Evolutionary conservation across 2,329 filamentous ascomycete genomes (phyloP).

Genomic region (Sporothrix schenckii): DNA sequence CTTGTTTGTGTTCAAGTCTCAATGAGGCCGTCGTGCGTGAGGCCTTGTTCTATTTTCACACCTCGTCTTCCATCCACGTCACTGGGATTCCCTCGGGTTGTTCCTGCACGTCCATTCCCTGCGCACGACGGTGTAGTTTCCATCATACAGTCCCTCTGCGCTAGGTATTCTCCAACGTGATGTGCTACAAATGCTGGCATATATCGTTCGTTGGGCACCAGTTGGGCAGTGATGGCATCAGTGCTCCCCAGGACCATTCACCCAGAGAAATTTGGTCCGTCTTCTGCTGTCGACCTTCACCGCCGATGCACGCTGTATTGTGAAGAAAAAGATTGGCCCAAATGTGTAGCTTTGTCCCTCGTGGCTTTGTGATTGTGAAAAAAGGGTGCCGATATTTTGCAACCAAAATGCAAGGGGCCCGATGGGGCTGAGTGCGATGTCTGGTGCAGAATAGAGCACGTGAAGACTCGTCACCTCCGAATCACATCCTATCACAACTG

Average conservation of each 20-base stretch:
- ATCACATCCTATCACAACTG: not conserved
- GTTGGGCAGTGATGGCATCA: conserved; percentile 3
- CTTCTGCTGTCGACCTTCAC: not conserved
- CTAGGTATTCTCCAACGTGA: not conserved
- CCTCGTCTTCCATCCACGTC: not conserved
- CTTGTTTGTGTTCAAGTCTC: not conserved
- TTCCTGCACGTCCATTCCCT: not conserved
- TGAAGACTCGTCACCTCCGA: not conserved
- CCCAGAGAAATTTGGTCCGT: not conserved
- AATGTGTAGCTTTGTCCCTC: too few relatives aligned
- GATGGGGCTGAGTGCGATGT: not conserved
- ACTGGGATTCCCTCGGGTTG: not conserved
- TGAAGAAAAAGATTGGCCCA: too few relatives aligned
- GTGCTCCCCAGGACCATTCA: not conserved
- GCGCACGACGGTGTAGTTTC: conserved; percentile 3
- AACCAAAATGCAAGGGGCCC: not conserved
- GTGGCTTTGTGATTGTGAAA: not conserved
- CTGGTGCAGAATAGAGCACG: not conserved
- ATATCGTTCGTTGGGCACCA: not conserved
- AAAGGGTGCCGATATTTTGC: not conserved
- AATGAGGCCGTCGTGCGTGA: not conserved
- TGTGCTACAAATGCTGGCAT: not conserved
- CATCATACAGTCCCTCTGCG: not conserved
- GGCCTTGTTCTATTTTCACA: not conserved
- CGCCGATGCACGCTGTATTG: not conserved